Evolutionary conservation across 352 stramenopile species (phyloP).

Genomic region (Sclerospora graminicola): DNA sequence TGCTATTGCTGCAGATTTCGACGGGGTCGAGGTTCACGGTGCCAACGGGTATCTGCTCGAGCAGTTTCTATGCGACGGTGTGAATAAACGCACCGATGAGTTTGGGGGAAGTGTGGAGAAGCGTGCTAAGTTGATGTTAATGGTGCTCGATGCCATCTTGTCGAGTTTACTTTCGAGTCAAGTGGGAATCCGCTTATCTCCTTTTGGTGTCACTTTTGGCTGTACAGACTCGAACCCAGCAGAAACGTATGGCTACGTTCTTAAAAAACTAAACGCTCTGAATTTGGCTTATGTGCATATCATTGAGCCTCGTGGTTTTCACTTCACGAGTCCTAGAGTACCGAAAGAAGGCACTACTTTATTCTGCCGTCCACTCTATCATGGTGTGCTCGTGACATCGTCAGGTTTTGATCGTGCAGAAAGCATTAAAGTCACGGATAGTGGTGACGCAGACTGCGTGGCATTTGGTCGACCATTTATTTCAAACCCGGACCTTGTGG

Average conservation of each 20-base stretch:
- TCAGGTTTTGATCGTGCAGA: constrained; percentile 27
- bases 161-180: constrained; percentile 16
- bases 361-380: constrained; percentile 22
- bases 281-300: too few relatives aligned
- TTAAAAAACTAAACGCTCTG: too few relatives aligned
- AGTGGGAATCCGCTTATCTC: constrained; percentile 28
- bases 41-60: constrained; percentile 89
- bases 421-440: constrained; percentile 21
- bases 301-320: too few relatives aligned
- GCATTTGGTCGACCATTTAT: constrained; percentile 32
- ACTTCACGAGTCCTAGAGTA: constrained; percentile 29
- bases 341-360: constrained; percentile 17
- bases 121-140: constrained; percentile 52
- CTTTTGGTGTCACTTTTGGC: too few relatives aligned
- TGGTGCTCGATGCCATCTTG: constrained; percentile 52
- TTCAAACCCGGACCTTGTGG: constrained; percentile 32
- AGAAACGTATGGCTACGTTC: too few relatives aligned
- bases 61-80: constrained; percentile 74
- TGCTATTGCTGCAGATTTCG: constrained; percentile 60
- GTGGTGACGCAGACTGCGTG: constrained; percentile 19
- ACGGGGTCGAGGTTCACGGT: constrained; percentile 41
- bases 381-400: constrained; percentile 23
- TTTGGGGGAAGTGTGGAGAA: constrained; percentile 84
- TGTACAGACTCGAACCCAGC: too few relatives aligned
- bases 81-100: constrained; percentile 27